Conservation (phyloP, 2,329 filamentous ascomycete genomes). For the Nigrospora osmanthi region DNA sequence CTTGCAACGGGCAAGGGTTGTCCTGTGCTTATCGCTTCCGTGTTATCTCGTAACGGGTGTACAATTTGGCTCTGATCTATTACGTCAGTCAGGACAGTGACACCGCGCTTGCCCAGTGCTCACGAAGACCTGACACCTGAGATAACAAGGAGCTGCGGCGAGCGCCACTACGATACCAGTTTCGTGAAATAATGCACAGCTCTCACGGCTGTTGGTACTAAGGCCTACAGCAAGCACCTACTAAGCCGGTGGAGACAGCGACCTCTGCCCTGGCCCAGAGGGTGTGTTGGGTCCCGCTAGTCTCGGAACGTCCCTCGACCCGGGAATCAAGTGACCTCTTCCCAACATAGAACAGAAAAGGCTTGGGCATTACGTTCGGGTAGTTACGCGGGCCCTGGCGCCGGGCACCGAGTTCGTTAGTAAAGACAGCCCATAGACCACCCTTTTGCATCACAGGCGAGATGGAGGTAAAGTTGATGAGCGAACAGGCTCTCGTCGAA, state of each 20-base stretch:
- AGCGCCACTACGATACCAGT: too few species aligned
- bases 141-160: slow-evolving; percentile 17
- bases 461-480: too few species aligned
- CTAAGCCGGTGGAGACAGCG: slow-evolving; percentile 15
- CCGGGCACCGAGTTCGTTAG: too few species aligned
- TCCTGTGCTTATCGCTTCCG: slow-evolving; percentile 3
- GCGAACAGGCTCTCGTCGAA: too few species aligned
- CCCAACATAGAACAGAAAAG: slow-evolving; percentile 1
- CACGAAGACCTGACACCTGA: slow-evolving; percentile 17
- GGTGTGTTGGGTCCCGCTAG: too few species aligned
- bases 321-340: slow-evolving; percentile 33
- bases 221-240: too few species aligned
- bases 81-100: slow-evolving; percentile 17
- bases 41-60: slow-evolving; percentile 6
- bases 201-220: too few species aligned
- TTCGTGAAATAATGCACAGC: too few species aligned
- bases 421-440: too few species aligned
- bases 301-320: slow-evolving; percentile 12
- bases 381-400: too few species aligned
- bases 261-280: slow-evolving; percentile 14
- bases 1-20: slow-evolving; percentile 4
- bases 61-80: slow-evolving; percentile 8
- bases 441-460: too few species aligned
- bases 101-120: slow-evolving; percentile 17
- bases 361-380: too few species aligned